These are phyloP conservation scores for Zoysia matrella DNA, from an alignment of 202 grass and related monocot species.

Conservation along the genomic window DNA sequence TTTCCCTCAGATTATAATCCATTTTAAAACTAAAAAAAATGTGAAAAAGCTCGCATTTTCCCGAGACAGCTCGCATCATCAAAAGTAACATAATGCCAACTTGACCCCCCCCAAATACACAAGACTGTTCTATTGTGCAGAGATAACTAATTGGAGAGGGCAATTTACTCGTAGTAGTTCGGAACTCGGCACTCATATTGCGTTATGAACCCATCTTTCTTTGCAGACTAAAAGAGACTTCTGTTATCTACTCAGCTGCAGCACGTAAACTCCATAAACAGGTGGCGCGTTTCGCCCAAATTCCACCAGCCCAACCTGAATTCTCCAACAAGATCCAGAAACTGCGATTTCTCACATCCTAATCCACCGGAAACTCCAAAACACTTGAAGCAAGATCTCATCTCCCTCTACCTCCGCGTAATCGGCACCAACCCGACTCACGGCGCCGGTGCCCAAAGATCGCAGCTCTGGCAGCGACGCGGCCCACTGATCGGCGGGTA, in stretches of 20 bases:
- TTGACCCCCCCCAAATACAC: neutral
- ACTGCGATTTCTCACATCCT: neutral
- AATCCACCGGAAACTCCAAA: neutral
- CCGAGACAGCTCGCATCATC: neutral
- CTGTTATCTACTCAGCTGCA: neutral
- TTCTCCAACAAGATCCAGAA: conserved; percentile 15
- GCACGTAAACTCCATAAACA: conserved; percentile 21
- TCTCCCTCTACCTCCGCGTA: neutral
- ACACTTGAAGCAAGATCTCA: neutral
- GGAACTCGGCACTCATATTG: neutral
- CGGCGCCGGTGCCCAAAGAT: conserved; percentile 20
- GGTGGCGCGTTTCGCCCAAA: conserved; percentile 22
- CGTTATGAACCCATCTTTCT: neutral
- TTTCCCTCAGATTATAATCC: neutral
- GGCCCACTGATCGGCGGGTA: conserved; percentile 8
- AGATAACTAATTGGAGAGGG: neutral
- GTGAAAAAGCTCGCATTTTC: neutral
- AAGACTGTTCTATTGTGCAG: neutral
- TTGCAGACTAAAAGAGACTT: neutral
- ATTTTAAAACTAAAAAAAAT: neutral
- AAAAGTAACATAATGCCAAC: neutral
- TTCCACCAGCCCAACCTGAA: conserved; percentile 14
- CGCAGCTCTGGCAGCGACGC: conserved; percentile 8
- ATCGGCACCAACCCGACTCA: conserved; percentile 6
- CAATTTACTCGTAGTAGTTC: neutral